Conservation (phyloP, 176 grass and related monocot genomes). For the Eragrostis curvula region DNA sequence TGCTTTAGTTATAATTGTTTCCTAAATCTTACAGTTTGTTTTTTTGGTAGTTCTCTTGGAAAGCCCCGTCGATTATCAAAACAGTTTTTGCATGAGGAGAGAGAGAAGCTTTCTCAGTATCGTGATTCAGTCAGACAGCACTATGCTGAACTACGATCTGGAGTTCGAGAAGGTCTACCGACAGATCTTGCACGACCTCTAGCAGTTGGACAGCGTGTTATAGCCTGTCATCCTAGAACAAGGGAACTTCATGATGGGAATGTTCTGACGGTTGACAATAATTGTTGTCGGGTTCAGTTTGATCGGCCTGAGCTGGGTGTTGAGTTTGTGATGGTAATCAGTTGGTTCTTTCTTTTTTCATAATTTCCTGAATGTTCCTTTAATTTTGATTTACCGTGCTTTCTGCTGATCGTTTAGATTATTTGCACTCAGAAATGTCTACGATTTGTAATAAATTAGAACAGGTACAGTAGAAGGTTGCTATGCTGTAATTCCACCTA, state of each 20-base stretch:
- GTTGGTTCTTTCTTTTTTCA: conserved; percentile 2
- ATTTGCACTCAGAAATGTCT: conserved; percentile 26
- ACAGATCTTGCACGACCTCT: conserved; percentile 88
- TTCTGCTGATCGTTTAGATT: conserved; percentile 23
- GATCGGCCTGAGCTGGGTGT: conserved; percentile 80
- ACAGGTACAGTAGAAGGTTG: no score
- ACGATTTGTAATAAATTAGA: background rate
- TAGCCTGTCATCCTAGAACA: conserved; percentile 93
- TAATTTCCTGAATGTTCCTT: conserved; percentile 22
- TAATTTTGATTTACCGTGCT: conserved; percentile 28
- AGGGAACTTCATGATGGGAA: conserved; percentile 97
- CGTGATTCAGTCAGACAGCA: conserved; percentile 90
- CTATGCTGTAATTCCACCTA: no score
- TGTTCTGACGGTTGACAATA: conserved; percentile 75
- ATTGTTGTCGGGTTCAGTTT: conserved; percentile 86
- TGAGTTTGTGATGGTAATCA: conserved; percentile 86
- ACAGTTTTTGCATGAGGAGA: conserved; percentile 88
- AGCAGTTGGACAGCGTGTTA: conserved; percentile 83
- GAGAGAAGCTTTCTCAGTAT: conserved; percentile 84
- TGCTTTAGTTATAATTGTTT: conserved; percentile 31
- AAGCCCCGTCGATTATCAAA: conserved; percentile 92
- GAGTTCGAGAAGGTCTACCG: conserved; percentile 85
- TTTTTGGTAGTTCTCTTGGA: conserved; percentile 89
- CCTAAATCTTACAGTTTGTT: conserved; percentile 40
- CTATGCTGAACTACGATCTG: conserved; percentile 82